Base-by-base conservation (phyloP, 768 basidiomycete species). In the Leccinum pellstonianum region DNA sequence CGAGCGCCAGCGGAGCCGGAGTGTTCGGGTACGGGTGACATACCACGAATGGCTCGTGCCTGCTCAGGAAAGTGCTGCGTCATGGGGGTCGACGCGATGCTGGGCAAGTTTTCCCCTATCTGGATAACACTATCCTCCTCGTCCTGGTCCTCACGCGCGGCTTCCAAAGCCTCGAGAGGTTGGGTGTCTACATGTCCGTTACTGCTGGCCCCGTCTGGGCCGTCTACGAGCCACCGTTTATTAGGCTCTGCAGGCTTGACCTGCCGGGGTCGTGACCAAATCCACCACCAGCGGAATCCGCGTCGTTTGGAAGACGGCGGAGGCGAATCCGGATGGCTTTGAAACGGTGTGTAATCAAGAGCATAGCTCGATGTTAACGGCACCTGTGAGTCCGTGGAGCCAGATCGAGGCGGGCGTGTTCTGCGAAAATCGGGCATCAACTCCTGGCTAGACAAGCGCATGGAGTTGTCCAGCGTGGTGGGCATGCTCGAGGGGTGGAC, bases 301-400 rank as follows among this genome's bases (percentile, higher is more conserved):
- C 17, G 61, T 17, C 38, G 62, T 21, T 46, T 60, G 9, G 58
- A 10, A 4, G 41, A 50, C 1, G 64, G 52, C 3, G 55, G 60
- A 2, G 58, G 63, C 4, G 67, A 53, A 1, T 54, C 57, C 5
- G 46, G 25, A 27, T 19, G 17, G 3, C 14, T 15, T 2, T 17
- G 49, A 4, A 12, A 52, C 5, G 59, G 59, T n/a, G 73, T 68
- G 31, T 59, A 62, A 46, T 63, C 56, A 23, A 55, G 33, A 5
- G 14, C 14, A 35, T 53, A 23, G 37, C 27, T 31, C 19, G 48
- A 8, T 1, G 71, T 70, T 37, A 73, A 33, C 0, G 72, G 73
- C 0, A 66, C 73, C 27, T 65, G 65, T 3, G 73, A 73, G 19
- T 73, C 72, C 5, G 71, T 57, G 1, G 72, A 75, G 38, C 57